Evolutionary conservation across 2,329 filamentous ascomycete genomes (phyloP).

Genomic region (Fusarium sp.): DNA sequence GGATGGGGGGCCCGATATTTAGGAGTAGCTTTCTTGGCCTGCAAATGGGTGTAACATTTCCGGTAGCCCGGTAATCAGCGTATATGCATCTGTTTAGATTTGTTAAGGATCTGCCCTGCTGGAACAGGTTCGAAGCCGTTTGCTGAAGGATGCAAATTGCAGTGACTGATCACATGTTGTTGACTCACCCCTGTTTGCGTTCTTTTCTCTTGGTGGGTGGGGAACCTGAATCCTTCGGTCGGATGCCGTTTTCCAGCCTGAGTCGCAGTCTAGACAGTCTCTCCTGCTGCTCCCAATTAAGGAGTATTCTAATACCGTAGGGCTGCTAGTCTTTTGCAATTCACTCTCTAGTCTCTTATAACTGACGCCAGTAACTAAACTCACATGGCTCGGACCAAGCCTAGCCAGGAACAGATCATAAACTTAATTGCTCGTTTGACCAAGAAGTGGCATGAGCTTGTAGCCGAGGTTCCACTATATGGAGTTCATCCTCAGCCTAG

Average conservation of each 20-base stretch:
- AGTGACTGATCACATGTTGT: background rate
- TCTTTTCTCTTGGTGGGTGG: background rate
- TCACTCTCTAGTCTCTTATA: background rate
- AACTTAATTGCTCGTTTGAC: background rate
- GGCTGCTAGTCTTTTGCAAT: background rate
- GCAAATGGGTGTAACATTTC: background rate
- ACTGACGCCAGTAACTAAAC: background rate
- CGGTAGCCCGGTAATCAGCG: background rate
- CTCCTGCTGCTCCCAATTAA: background rate
- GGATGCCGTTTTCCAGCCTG: background rate
- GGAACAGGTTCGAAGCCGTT: fast-evolving
- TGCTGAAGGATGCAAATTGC: background rate
- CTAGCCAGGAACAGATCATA: background rate
- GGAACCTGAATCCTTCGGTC: background rate
- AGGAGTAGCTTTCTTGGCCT: background rate
- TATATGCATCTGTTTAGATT: background rate
- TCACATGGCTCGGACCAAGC: background rate
- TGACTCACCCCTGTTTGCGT: background rate
- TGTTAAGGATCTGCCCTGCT: background rate
- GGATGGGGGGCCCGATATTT: background rate
- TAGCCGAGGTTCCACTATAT: background rate
- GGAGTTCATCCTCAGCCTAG: background rate
- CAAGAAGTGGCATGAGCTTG: background rate
- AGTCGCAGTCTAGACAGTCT: background rate
- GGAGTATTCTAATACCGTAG: background rate